Conservation (phyloP, 1,139 yeast genomes). For the Protomyces inundatus region DNA sequence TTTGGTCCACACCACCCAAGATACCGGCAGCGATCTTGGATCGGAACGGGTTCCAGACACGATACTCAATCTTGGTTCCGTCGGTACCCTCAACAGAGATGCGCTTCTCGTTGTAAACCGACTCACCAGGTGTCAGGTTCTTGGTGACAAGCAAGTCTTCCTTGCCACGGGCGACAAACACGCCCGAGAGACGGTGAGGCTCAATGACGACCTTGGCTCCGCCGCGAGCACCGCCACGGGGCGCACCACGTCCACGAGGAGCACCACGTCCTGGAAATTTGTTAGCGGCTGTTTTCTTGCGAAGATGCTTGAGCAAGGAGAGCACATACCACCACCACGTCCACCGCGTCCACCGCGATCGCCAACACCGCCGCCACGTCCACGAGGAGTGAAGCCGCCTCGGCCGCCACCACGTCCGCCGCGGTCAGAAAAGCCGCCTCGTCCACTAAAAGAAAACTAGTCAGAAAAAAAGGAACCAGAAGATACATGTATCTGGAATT, state of each 20-base stretch:
- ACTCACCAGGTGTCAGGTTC: conserved; percentile 96
- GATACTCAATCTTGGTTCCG: conserved; percentile 85
- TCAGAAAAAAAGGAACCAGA: conserved; percentile 31
- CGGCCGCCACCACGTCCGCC: conserved; percentile 43
- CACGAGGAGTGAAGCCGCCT: conserved; percentile 52
- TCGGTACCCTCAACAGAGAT: conserved; percentile 88
- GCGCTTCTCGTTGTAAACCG: conserved; percentile 95
- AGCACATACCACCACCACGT: conserved; percentile 20
- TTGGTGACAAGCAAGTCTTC: conserved; percentile 96
- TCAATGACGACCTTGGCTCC: conserved; percentile 96
- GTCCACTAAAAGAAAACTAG: conserved; percentile 17
- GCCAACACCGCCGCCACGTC: conserved; percentile 40
- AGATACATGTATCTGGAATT: conserved; percentile 26
- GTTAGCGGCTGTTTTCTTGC: conserved; percentile 7
- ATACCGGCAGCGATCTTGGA: conserved; percentile 99
- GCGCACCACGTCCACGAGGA: conserved; percentile 44
- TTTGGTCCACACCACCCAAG: conserved; percentile 98
- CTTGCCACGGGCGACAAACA: conserved; percentile 98
- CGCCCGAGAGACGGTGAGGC: conserved; percentile 93
- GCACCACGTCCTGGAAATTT: conserved; percentile 33
- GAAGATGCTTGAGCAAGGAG: not conserved
- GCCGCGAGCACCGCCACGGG: conserved; percentile 68
- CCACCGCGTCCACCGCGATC: conserved; percentile 26
- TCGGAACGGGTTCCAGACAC: conserved; percentile 99
- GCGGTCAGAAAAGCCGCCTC: conserved; percentile 29